These are phyloP conservation scores for Aspergillus fumigatus DNA, from an alignment of 2,329 filamentous ascomycete species.

Conservation along the genomic window DNA sequence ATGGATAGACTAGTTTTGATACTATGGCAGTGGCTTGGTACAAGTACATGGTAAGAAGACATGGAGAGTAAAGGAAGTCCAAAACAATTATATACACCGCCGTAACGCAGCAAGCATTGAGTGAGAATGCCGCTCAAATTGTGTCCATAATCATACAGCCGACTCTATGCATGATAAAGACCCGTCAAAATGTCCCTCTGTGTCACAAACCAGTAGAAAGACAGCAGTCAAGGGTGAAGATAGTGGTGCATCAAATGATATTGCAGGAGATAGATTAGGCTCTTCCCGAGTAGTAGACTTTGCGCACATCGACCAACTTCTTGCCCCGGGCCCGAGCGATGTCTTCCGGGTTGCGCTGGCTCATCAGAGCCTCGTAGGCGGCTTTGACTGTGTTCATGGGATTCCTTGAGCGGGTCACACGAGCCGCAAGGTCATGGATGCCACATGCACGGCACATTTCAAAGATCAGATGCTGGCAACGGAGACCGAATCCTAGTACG, in stretches of 20 bases:
- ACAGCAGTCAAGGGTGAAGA: constrained; percentile 19
- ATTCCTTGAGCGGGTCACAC: constrained; percentile 80
- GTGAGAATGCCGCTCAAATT: constrained; percentile 1
- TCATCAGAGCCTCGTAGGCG: constrained; percentile 73
- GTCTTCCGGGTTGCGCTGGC: constrained; percentile 81
- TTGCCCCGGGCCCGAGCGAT: constrained; percentile 84
- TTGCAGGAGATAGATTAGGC: constrained; percentile 41
- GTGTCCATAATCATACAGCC: constrained; percentile 15
- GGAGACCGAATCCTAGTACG: constrained; percentile 78
- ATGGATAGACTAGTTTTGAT: constrained; percentile 8
- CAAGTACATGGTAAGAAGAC: constrained; percentile 25
- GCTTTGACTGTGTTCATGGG: constrained; percentile 98
- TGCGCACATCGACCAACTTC: constrained; percentile 93
- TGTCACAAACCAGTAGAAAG: constrained; percentile 15
- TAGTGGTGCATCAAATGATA: constrained; percentile 9
- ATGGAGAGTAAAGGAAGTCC: neutral
- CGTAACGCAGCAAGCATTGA: constrained; percentile 12
- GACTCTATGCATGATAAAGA: constrained; percentile 8
- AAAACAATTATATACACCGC: constrained; percentile 19
- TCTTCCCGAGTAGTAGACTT: constrained; percentile 90
- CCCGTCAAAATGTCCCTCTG: constrained; percentile 2
- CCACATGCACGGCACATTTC: constrained; percentile 87
- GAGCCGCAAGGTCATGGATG: constrained; percentile 79
- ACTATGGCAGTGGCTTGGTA: constrained; percentile 17
- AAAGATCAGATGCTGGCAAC: constrained; percentile 85